Evolutionary conservation across 768 basidiomycete genomes (phyloP).

Genomic region (Macrolepiota albuminosa): DNA sequence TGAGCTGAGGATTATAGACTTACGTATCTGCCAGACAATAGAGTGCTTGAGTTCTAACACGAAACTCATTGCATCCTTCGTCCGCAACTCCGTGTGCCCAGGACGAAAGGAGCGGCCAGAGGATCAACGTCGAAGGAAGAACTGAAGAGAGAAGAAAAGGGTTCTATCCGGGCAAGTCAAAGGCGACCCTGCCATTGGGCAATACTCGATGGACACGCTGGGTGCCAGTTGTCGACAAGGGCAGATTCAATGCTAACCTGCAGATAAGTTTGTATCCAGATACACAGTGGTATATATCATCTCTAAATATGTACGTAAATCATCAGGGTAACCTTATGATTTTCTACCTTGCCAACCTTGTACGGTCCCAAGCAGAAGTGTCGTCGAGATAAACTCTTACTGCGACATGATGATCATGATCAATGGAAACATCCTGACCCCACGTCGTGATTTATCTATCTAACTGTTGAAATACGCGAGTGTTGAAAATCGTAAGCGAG

Average conservation of each 20-base stretch:
- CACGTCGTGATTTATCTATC: background rate
- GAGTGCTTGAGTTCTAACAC: too few species aligned
- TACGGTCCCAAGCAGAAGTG: constrained; percentile 90
- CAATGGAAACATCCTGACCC: too few species aligned
- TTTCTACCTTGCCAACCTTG: constrained; percentile 89
- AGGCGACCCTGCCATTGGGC: constrained; percentile 82
- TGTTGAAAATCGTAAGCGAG: constrained; percentile 93
- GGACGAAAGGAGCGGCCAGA: too few species aligned
- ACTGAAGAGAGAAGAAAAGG: too few species aligned
- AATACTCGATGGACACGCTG: constrained; percentile 87
- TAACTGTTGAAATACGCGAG: constrained; percentile 91
- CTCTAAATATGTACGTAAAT: constrained; percentile 12
- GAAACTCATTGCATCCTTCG: too few species aligned
- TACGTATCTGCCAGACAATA: too few species aligned
- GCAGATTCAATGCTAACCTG: constrained; percentile 68
- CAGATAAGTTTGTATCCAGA: constrained; percentile 42
- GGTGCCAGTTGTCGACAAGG: constrained; percentile 63
- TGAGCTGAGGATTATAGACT: too few species aligned
- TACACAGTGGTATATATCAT: constrained; percentile 29
- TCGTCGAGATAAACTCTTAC: constrained; percentile 82
- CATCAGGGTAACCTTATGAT: constrained; percentile 88
- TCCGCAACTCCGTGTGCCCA: too few species aligned
- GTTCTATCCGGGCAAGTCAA: constrained; percentile 75
- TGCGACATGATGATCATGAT: constrained; percentile 40
- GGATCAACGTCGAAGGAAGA: too few species aligned